These are phyloP conservation scores for Isatis tinctoria DNA, from an alignment of 345 rosid species.

Conservation along the genomic window DNA sequence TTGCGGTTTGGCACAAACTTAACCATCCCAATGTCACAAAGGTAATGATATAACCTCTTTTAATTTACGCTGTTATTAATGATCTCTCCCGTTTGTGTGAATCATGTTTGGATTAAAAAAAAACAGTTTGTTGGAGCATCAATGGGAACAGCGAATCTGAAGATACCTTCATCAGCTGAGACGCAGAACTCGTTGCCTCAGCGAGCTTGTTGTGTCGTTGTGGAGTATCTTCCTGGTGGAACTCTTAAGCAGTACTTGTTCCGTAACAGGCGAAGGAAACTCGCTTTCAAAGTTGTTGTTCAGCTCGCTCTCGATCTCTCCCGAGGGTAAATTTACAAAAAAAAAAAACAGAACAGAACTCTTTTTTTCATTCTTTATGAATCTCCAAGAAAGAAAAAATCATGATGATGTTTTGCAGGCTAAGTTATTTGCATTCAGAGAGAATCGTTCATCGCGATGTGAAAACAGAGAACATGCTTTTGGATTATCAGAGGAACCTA, in stretches of 20 bases:
- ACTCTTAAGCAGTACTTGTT: slow-evolving; percentile 82
- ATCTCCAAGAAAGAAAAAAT: neutral
- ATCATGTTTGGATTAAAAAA: neutral
- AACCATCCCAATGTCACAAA: slow-evolving; percentile 90
- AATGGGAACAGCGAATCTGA: slow-evolving; percentile 90
- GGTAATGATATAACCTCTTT: slow-evolving; percentile 30
- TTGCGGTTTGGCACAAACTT: slow-evolving; percentile 98
- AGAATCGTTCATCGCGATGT: slow-evolving; percentile 97
- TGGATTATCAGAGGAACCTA: slow-evolving; percentile 61
- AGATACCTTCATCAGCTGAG: slow-evolving; percentile 60
- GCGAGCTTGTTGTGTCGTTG: slow-evolving; percentile 90
- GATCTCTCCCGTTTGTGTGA: neutral
- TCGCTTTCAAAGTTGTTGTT: slow-evolving; percentile 68
- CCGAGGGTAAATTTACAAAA: slow-evolving; percentile 57
- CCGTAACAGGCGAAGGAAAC: slow-evolving; percentile 80
- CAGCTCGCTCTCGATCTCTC: slow-evolving; percentile 91
- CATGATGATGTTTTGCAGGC: slow-evolving; percentile 43
- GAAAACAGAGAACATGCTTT: slow-evolving; percentile 89
- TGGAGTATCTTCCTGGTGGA: slow-evolving; percentile 90
- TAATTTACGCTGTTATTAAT: neutral
- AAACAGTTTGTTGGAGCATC: slow-evolving; percentile 91
- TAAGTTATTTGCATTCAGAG: slow-evolving; percentile 87
- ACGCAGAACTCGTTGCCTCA: slow-evolving; percentile 46
- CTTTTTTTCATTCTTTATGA: neutral
- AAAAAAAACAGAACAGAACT: neutral